Evolutionary conservation across 1,284 basidiomycete species (phyloP).

Genomic region (Leccinum pachyderme): DNA sequence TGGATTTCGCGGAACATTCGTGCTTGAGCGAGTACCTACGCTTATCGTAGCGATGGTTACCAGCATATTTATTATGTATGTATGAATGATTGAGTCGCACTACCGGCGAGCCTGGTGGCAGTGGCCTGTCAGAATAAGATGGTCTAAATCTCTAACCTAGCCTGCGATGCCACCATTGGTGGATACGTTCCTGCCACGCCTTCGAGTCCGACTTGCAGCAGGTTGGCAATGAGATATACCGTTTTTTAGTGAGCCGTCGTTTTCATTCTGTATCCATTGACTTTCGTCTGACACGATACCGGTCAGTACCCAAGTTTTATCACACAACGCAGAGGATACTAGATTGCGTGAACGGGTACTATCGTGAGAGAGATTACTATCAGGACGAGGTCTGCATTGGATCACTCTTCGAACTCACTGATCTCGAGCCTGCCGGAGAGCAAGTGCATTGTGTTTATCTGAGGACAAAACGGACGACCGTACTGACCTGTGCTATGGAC

Average conservation of each 20-base stretch:
- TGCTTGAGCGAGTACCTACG: conserved; percentile 41
- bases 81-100: not conserved
- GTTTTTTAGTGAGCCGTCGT: not conserved
- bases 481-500: too few relatives aligned
- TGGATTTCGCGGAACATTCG: conserved; percentile 48
- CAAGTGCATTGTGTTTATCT: not conserved
- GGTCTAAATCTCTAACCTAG: not conserved
- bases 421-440: not conserved
- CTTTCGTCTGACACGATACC: not conserved
- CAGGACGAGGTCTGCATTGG: not conserved
- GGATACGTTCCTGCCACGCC: not conserved
- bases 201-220: not conserved
- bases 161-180: not conserved
- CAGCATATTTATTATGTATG: conserved; percentile 2
- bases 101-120: not conserved
- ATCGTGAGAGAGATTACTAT: not conserved
- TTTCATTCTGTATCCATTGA: not conserved
- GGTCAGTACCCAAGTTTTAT: not conserved
- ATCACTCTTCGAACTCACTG: not conserved
- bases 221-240: not conserved
- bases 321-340: not conserved
- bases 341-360: not conserved
- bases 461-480: not conserved
- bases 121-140: not conserved
- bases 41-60: conserved; percentile 15